Percentiles rank a stretch among this genome's conserved stretches.
These are phyloP conservation scores for Cryoendolithus antarcticus DNA, from an alignment of 2,329 filamentous ascomycete genomes.

Conservation along the genomic window DNA sequence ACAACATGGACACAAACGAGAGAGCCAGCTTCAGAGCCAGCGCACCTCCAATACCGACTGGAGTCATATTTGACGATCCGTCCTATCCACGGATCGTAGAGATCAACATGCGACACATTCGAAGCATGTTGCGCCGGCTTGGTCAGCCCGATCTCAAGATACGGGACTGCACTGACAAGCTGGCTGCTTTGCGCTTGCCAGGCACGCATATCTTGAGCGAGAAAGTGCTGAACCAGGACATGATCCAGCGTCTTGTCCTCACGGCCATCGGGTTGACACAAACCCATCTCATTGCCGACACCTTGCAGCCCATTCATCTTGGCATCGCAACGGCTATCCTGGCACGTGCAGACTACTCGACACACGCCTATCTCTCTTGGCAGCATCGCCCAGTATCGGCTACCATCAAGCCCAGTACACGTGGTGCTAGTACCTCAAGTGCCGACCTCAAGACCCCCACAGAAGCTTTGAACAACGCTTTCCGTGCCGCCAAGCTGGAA, in stretches of 20 bases:
- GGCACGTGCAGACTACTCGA: slow-evolving; percentile 8
- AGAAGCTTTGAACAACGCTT: slow-evolving; percentile 1
- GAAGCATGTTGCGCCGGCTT: slow-evolving; percentile 45
- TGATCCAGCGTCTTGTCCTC: slow-evolving; percentile 48
- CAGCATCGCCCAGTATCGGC: background rate
- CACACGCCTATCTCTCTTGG: slow-evolving; percentile 6
- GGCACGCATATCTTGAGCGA: slow-evolving; percentile 33
- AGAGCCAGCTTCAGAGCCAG: slow-evolving; percentile 4
- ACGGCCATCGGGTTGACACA: slow-evolving; percentile 39
- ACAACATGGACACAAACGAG: slow-evolving; percentile 13
- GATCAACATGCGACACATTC: slow-evolving; percentile 54
- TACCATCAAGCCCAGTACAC: background rate
- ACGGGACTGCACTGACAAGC: background rate
- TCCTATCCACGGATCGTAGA: slow-evolving; percentile 23
- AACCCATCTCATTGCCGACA: slow-evolving; percentile 18
- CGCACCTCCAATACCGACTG: slow-evolving; percentile 3
- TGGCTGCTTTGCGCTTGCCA: slow-evolving; percentile 4
- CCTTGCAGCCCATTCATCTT: slow-evolving; percentile 27
- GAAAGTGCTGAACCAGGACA: slow-evolving; percentile 46
- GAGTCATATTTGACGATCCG: slow-evolving; percentile 4
- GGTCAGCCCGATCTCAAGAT: background rate
- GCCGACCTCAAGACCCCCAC: slow-evolving; percentile 2
- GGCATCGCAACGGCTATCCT: slow-evolving; percentile 15
- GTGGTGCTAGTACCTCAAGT: background rate
- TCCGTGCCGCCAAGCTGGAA: slow-evolving; percentile 24